Conservation (phyloP, 257 asterid species). For the Solanum piurae region DNA sequence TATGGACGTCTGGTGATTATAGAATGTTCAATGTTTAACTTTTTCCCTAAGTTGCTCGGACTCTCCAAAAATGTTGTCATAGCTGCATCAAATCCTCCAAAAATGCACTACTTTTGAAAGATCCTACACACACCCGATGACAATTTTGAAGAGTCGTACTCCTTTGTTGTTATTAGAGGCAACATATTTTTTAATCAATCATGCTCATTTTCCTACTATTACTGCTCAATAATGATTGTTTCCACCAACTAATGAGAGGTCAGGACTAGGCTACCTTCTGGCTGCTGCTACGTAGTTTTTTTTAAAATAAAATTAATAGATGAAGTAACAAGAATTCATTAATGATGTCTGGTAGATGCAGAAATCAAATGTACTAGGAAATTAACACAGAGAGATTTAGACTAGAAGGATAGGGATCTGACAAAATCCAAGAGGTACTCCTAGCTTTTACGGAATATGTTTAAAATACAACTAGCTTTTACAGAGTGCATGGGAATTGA, state of each 20-base stretch:
- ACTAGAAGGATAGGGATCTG: neutral
- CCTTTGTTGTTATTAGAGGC: neutral
- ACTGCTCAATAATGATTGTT: neutral
- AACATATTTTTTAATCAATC: neutral
- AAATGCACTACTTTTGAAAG: too few relatives aligned
- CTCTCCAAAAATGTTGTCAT: too few relatives aligned
- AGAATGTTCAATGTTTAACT: neutral
- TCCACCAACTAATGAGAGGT: neutral
- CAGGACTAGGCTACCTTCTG: neutral
- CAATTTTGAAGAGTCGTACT: neutral
- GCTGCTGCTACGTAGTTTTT: neutral
- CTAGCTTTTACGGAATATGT: neutral
- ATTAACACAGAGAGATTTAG: neutral
- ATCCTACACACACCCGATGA: neutral
- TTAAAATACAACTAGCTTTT: neutral
- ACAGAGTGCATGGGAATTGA: neutral
- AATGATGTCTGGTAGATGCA: neutral
- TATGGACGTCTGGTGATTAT: neutral
- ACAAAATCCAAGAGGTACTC: neutral
- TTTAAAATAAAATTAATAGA: neutral
- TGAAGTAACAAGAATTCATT: neutral
- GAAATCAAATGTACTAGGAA: neutral
- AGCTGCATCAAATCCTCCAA: too few relatives aligned
- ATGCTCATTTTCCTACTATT: neutral
- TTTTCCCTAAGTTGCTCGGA: neutral